Conservation (phyloP, 495 filamentous ascomycete species). For the Cairneyella variabilis region DNA sequence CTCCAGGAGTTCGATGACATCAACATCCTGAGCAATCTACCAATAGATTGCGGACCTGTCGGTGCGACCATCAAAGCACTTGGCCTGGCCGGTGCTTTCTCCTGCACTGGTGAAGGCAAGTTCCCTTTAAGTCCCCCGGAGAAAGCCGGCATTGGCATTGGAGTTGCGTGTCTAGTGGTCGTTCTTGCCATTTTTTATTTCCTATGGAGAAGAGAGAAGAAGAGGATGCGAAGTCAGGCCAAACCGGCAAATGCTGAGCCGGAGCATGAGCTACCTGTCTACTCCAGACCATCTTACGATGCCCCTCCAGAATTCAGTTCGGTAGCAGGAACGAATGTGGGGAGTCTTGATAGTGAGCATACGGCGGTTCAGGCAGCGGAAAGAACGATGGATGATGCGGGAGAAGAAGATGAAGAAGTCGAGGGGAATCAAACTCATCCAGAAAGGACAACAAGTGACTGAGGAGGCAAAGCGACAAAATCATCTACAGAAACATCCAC, state of each 20-base stretch:
- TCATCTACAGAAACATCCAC: no score
- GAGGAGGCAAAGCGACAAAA: no score
- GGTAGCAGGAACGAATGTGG: neutral
- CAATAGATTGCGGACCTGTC: neutral
- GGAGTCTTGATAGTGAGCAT: neutral
- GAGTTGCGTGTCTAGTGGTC: no score
- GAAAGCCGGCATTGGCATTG: neutral
- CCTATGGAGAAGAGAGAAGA: neutral
- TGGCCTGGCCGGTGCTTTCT: neutral
- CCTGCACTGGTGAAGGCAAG: neutral
- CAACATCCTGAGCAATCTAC: neutral
- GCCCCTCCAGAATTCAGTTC: neutral
- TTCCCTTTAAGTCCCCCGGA: neutral
- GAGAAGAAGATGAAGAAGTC: no score
- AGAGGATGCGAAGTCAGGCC: neutral
- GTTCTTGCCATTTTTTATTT: neutral
- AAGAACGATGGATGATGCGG: no score
- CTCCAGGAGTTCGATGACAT: neutral
- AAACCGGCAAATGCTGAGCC: no score
- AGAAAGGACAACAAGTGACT: no score
- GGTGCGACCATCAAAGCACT: neutral
- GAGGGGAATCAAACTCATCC: no score
- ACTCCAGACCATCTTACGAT: neutral
- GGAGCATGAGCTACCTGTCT: neutral
- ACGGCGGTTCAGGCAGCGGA: neutral